A percentile compares a stretch with the other conserved stretches of the same genome.
phyloP scores from a whole-genome alignment of 2,329 filamentous ascomycete species.

The Pleomassaria siparia region DNA sequence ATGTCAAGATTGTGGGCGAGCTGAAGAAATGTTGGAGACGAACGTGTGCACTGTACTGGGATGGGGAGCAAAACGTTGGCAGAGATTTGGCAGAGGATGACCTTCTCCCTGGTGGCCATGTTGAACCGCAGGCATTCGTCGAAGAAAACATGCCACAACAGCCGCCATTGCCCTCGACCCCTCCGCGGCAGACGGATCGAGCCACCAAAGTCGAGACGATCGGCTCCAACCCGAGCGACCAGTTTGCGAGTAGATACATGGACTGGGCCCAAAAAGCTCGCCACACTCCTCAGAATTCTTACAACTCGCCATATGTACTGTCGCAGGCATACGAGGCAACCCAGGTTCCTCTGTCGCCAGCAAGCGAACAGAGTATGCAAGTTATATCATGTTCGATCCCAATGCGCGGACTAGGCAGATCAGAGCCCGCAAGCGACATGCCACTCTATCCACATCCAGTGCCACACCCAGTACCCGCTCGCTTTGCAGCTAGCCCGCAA shows the following conservation, averaged over 20 bases:
- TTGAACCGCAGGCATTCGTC: conserved; percentile 41
- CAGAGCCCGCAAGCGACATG: conserved; percentile 41
- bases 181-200: conserved; percentile 25
- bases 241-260: conserved; percentile 41
- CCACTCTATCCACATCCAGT: conserved; percentile 43
- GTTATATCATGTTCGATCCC: conserved; percentile 63
- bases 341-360: conserved; percentile 46
- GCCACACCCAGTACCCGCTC: conserved; percentile 30
- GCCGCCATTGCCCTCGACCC: conserved; percentile 22
- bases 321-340: conserved; percentile 34
- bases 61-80: conserved; percentile 66
- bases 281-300: conserved; percentile 41
- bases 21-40: conserved; percentile 97
- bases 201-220: conserved; percentile 36
- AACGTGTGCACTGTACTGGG: conserved; percentile 88
- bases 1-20: conserved; percentile 86
- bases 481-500: conserved; percentile 34
- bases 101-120: conserved; percentile 74
- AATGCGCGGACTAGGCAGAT: conserved; percentile 42
- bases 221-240: conserved; percentile 41
- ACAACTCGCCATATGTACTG: conserved; percentile 36
- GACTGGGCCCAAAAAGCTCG: conserved; percentile 41
- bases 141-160: conserved; percentile 22
- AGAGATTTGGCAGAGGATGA: conserved; percentile 63
- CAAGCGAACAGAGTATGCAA: conserved; percentile 56